Base-by-base conservation (phyloP, 495 filamentous ascomycete species). In the Aspergillus sparsus region DNA sequence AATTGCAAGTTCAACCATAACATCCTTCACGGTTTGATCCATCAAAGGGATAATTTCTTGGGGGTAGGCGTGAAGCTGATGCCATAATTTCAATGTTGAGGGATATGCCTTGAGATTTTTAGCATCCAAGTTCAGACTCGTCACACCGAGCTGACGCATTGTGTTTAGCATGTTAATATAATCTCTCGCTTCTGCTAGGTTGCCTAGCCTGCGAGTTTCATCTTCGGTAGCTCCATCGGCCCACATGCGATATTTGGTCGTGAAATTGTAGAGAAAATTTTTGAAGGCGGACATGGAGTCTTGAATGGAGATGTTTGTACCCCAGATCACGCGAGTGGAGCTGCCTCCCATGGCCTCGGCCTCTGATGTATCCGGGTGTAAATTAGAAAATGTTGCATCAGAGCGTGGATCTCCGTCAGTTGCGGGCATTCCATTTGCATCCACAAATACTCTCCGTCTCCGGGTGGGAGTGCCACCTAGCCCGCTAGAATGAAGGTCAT, bases 31-130 rank as follows among this genome's bases (percentile, higher is more conserved):
- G 18, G 83, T 83, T 67, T 93, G 90, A 79, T 99, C 95, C 90
- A 99, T 96, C 49, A 99, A 79, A 2, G 93, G 93, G 58, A 99
- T 88, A 55, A 98, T 92, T 79, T 99, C 94, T 64, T 90, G 90
- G 0, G 94, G 94, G 66, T 97, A 98, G 21, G 87, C 86, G 63
- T 92, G 91, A 49, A 92, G 80, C 69, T 98, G 95, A 71, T 97
- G 91, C 90, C 92, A 99, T 53, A 99, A 79, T 73, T 97, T 97
- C 61, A 87, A 75, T 0, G 94, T 97, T 8, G 91, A 84, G 3
- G 95, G 95, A 74, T 96, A 99, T 27, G 92, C 82, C 71, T 93
- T 96, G 61, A 99, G 83, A 66, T 98, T 96, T 57, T 83, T 85
- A 50, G 88, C 84, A 72, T 99, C 92, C 8, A 99, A 77, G 68